Conservation (phyloP, 192 early-diverging fungal genomes). For the Coemansia sp. region DNA sequence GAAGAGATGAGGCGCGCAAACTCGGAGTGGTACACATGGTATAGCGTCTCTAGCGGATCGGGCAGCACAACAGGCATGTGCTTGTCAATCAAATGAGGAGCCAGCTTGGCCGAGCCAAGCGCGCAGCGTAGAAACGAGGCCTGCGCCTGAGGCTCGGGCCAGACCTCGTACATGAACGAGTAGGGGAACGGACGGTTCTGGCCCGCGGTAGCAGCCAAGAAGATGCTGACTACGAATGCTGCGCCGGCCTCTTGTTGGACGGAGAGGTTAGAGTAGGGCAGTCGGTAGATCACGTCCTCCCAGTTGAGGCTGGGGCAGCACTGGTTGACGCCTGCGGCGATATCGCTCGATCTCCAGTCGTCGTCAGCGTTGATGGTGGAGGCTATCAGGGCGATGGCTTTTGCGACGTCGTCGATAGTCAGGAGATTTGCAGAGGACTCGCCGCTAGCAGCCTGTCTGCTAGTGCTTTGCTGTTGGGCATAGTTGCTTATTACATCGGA, state of each 20-base stretch:
- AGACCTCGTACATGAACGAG: conserved; percentile 56
- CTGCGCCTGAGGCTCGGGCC: conserved; percentile 51
- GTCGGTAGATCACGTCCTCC: conserved; percentile 53
- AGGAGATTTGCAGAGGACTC: conserved; percentile 5
- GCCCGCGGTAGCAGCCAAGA: conserved; percentile 36
- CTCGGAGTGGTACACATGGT: conserved; percentile 46
- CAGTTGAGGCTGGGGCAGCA: conserved; percentile 40
- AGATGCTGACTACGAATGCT: conserved; percentile 40
- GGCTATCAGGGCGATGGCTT: conserved; percentile 42
- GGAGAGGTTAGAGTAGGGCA: conserved; percentile 33
- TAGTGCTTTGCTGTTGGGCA: conserved; percentile 12
- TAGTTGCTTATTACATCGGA: conserved; percentile 32
- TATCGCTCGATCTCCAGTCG: conserved; percentile 31
- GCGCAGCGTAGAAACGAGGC: conserved; percentile 43
- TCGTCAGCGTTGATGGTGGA: conserved; percentile 21
- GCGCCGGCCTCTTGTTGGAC: conserved; percentile 42
- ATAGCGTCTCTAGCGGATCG: conserved; percentile 51
- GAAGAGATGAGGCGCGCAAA: conserved; percentile 48
- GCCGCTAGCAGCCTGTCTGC: conserved; percentile 5
- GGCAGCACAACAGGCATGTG: conserved; percentile 45
- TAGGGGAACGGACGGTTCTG: conserved; percentile 52
- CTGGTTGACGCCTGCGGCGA: conserved; percentile 36
- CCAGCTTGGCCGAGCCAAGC: conserved; percentile 22
- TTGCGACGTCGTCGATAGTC: conserved; percentile 40
- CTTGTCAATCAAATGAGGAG: conserved; percentile 41